Conservation (phyloP, 192 early-diverging fungal species). For the Entophlyctis helioformis region DNA sequence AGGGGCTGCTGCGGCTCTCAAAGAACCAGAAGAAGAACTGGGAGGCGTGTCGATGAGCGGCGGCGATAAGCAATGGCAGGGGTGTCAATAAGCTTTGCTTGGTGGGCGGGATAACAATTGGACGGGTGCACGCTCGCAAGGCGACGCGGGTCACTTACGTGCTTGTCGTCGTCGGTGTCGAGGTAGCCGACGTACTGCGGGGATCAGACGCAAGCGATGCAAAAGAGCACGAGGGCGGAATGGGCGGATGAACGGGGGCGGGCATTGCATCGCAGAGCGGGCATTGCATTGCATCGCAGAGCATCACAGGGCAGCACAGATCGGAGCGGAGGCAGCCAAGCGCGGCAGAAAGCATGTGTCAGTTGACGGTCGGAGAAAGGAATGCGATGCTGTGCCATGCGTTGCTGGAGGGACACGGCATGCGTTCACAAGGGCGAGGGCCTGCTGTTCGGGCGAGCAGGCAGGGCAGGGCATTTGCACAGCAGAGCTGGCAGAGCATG, state of each 20-base stretch:
- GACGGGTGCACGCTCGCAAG: too few species aligned
- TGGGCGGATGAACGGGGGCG: too few species aligned
- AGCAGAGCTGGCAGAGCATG: too few species aligned
- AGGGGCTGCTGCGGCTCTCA: constrained; percentile 66
- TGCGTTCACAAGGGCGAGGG: too few species aligned
- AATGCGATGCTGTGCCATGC: too few species aligned
- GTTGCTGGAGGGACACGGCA: not conserved
- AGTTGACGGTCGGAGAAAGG: not conserved
- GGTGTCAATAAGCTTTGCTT: too few species aligned
- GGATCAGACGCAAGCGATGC: not conserved
- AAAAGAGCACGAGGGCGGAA: constrained; percentile 4
- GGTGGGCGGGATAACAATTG: too few species aligned
- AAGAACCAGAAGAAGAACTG: constrained; percentile 98
- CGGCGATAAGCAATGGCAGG: too few species aligned
- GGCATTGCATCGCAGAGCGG: too few species aligned
- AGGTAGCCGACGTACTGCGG: constrained; percentile 32
- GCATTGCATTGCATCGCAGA: too few species aligned
- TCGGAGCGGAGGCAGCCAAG: not conserved
- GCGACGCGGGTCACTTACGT: constrained; percentile 2
- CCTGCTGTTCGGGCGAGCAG: not conserved
- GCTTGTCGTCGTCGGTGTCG: constrained; percentile 25
- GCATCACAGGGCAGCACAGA: not conserved
- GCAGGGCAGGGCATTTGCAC: too few species aligned
- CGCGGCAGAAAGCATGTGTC: not conserved
- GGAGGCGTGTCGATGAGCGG: not conserved